phyloP scores from a whole-genome alignment of 2,329 filamentous ascomycete species.

The Macrophomina pseudophaseolina region DNA sequence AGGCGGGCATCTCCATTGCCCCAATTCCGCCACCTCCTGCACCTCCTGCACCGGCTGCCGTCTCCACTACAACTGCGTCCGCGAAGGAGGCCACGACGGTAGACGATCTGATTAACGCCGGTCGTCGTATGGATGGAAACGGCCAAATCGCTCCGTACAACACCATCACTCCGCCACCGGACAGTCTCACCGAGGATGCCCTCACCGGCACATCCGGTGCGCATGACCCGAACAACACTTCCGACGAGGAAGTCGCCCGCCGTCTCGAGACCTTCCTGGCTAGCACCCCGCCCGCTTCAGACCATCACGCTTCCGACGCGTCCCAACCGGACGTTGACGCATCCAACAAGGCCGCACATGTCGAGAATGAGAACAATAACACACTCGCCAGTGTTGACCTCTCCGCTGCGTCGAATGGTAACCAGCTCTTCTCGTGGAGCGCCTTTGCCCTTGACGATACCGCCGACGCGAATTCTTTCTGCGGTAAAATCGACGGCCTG shows the following conservation, averaged over 20 bases:
- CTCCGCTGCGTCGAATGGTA: neutral
- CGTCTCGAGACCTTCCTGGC: conserved; percentile 57
- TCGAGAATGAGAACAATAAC: conserved; percentile 31
- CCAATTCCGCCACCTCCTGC: conserved; percentile 39
- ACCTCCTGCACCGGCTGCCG: conserved; percentile 31
- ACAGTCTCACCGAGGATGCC: conserved; percentile 35
- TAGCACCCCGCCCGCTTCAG: conserved; percentile 54
- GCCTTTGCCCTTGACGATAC: conserved; percentile 32
- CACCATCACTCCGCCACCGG: conserved; percentile 48
- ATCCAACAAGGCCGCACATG: conserved; percentile 46
- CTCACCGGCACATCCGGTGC: conserved; percentile 32
- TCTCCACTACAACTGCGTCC: neutral
- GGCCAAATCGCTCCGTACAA: conserved; percentile 18
- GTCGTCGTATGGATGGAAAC: conserved; percentile 44
- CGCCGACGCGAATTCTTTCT: conserved; percentile 5
- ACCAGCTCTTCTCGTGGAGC: conserved; percentile 11
- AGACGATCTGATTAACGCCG: conserved; percentile 54
- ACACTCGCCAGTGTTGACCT: conserved; percentile 20
- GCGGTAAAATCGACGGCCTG: conserved; percentile 16
- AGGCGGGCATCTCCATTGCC: conserved; percentile 77
- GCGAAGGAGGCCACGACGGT: conserved; percentile 43
- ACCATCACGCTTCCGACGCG: conserved; percentile 39
- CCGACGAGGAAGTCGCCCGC: conserved; percentile 54
- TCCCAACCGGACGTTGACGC: conserved; percentile 30
- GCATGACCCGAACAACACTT: conserved; percentile 40